Evolutionary conservation across 805 yeast species (phyloP), one percentile per base, ranked within the genome.

Genomic region (Nakazawaea wyomingensis): DNA sequence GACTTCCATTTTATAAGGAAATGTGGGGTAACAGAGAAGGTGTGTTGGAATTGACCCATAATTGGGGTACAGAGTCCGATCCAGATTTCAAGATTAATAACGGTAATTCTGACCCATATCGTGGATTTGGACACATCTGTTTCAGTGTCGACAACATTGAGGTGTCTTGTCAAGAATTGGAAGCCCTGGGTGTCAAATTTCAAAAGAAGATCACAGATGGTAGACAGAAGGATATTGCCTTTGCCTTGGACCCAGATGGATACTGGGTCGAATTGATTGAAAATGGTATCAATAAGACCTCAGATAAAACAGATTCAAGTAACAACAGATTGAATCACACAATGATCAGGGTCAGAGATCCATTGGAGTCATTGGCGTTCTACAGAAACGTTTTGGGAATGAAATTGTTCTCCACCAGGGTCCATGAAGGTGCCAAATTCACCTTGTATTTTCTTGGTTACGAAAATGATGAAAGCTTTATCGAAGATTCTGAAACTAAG

Each of bases 41-140:
- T 43, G 74, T 91, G 16, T 71, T 91, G 46, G 97, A 89, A 62
- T 72, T 91, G 55, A 78, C 89, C 50, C 95, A 88, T 65, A 76
- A 82, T 55, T 80, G 85, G 65, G 93, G 91, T 9, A 70, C 81
- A 37, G 85, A 84, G 62, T 62, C 61, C 45, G 81, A 79, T 50
- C 63, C 69, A 2, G 60, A 65, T 7, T 88, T 70, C 65, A 69
- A 63, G 47, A 62, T 83, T 38, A 83, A 77, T 65, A 84, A 82
- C 57, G 99, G 99, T 47, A 91, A 93, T 60, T 78, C 72, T 7
- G 88, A 82, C 41, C 91, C 95, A 31, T 69, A 78, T 60, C 76
- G 91, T 51, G 98, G 99, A 0, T 91, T 90, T 57, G 99, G 99
- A 18, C 99, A 91, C 64, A 80, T 89, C 46, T 88, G 96, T 64